Percentiles rank a stretch among this genome's conserved stretches.
Conservation (phyloP, 2,329 filamentous ascomycete species). For the Trichoderma sp. region DNA sequence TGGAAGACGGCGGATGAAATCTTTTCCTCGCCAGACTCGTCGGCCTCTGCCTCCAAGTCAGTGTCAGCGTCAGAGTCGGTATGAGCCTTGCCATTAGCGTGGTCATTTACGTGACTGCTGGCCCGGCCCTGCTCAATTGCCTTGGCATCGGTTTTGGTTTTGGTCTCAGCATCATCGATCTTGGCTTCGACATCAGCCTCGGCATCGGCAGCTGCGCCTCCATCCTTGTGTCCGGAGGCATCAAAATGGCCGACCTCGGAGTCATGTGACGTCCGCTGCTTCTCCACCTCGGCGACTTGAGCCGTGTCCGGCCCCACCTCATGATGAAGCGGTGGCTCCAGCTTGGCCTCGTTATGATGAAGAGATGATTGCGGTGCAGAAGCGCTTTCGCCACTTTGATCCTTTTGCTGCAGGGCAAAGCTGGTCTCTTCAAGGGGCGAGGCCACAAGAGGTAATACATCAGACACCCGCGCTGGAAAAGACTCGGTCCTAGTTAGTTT, state of each 20-base stretch:
- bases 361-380: conserved; percentile 20
- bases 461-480: neutral
- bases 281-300: conserved; percentile 29
- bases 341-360: conserved; percentile 25
- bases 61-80: neutral
- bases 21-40: conserved; percentile 74
- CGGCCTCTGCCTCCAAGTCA: conserved; percentile 40
- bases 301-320: conserved; percentile 29
- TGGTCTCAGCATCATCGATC: conserved; percentile 29
- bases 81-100: conserved; percentile 49
- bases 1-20: conserved; percentile 84
- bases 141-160: conserved; percentile 28
- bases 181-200: conserved; percentile 29
- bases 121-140: conserved; percentile 6
- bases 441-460: neutral
- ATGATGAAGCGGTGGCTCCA: conserved; percentile 17
- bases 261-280: conserved; percentile 39
- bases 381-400: neutral
- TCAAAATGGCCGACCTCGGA: conserved; percentile 38
- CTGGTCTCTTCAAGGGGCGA: neutral
- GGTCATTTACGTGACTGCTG: neutral
- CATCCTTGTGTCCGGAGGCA: conserved; percentile 22
- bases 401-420: neutral
- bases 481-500: conserved; percentile 3
- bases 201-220: conserved; percentile 21